Conservation (phyloP, 2,329 filamentous ascomycete genomes). For the Cytospora schulzeri region DNA sequence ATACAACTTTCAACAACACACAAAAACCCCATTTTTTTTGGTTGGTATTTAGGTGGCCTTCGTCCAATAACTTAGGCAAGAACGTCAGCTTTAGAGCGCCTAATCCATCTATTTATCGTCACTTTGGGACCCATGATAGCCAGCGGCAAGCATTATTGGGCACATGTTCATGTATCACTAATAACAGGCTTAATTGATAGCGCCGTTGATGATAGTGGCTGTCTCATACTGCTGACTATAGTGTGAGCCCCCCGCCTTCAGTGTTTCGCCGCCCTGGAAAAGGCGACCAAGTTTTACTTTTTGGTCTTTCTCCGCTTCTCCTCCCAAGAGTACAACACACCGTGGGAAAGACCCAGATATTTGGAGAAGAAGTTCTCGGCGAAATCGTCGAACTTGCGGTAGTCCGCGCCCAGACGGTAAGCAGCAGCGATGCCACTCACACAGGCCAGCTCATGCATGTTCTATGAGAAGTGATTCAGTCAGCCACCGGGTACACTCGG, state of each 20-base stretch:
- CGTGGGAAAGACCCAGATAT: conserved; percentile 49
- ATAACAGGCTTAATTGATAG: background rate
- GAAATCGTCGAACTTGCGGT: conserved; percentile 60
- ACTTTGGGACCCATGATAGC: background rate
- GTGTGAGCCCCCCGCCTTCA: background rate
- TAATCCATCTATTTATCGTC: conserved; percentile 26
- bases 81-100: conserved; percentile 24
- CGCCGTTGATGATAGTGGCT: background rate
- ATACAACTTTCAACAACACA: conserved; percentile 17
- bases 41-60: conserved; percentile 23
- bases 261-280: background rate
- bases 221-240: background rate
- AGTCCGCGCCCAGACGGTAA: conserved; percentile 67
- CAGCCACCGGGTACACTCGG: conserved; percentile 33
- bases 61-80: conserved; percentile 22
- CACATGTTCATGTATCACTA: background rate
- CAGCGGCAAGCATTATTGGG: background rate
- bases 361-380: conserved; percentile 51
- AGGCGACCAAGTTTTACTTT: background rate
- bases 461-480: conserved; percentile 41
- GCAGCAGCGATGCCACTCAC: conserved; percentile 73
- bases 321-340: conserved; percentile 42
- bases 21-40: conserved; percentile 20
- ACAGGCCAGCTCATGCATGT: conserved; percentile 70
- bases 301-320: conserved; percentile 35